Evolutionary conservation across 805 yeast species (phyloP), one percentile per base, ranked within the genome.

Genomic region (Pichia kluyveri): DNA sequence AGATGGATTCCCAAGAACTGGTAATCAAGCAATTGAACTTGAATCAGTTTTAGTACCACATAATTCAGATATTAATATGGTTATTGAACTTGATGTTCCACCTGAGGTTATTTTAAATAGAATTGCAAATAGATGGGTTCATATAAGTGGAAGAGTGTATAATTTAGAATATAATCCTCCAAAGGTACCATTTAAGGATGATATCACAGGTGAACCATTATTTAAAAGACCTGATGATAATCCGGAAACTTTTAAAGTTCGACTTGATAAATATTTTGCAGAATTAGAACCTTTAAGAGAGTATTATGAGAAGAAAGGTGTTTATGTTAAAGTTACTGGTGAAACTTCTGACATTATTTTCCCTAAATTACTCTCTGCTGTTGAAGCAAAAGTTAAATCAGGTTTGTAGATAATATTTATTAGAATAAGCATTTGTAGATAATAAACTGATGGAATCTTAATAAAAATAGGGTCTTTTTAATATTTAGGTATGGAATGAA

Each of bases 1-100:
- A 43, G 98, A 90, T 62, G 98, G 98, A 40, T 91, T 89, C 59
- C 98, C 98, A 6, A 71, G 98, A 52, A 91, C 93, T 0, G 60
- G 69, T 18, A 66, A 65, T 4, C 98, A 90, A 65, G 96, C 96
- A 0, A 59, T 62, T 38, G 73, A 71, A 10, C 67, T 88, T 38
- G 79, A 79, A 47, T 54, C 58, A 15, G 69, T 69, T 7, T 67
- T 83, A 47, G 52, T 47, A 1, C 55, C 63, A 10, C 50, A 64
- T 34, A 55, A 67, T 3, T 65, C 82, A 1, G 60, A 66, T 14
- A 60, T 90, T 47, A 88, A 87, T 57, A 60, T 84, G 51, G 96
- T 89, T n/a, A 85, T 91, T 5, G 93, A 88, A 60, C 67, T 90
- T 41, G 81, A 83, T 50, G 97, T 91, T 8, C 95, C 95, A n/a